Evolutionary conservation across 2,329 filamentous ascomycete genomes (phyloP).

Genomic region (Xylaria sp.): DNA sequence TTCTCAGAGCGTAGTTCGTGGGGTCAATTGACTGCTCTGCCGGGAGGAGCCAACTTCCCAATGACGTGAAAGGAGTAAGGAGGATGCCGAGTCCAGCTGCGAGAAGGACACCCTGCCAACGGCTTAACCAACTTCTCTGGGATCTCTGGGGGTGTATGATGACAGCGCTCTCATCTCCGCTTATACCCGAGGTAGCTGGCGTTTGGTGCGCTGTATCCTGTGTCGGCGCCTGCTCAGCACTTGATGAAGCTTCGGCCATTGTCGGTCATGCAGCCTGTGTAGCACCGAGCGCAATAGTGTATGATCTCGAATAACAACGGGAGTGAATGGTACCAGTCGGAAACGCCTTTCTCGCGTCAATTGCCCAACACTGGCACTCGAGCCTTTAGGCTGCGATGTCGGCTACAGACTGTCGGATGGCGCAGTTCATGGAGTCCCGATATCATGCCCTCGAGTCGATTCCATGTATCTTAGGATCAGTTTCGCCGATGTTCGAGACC

Average conservation of each 20-base stretch:
- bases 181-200: background rate
- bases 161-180: conserved; percentile 3
- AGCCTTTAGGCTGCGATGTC: conserved; percentile 19
- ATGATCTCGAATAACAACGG: background rate
- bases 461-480: background rate
- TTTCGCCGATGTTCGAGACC: background rate
- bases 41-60: conserved; percentile 19
- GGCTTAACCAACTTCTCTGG: conserved; percentile 4
- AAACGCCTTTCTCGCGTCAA: background rate
- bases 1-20: conserved; percentile 22
- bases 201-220: conserved; percentile 1
- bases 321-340: background rate
- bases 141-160: conserved; percentile 15
- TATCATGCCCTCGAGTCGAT: background rate
- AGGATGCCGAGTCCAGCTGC: conserved; percentile 23
- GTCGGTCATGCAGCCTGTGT: background rate
- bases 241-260: conserved; percentile 3
- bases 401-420: background rate
- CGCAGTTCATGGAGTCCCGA: background rate
- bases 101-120: conserved; percentile 15
- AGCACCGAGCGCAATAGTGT: background rate
- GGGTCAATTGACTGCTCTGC: conserved; percentile 23
- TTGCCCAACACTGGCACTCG: background rate
- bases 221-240: background rate
- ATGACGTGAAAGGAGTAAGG: conserved; percentile 17